Evolutionary conservation across 192 early-diverging fungal species (phyloP).

Genomic region (Glomus cerebriforme): DNA sequence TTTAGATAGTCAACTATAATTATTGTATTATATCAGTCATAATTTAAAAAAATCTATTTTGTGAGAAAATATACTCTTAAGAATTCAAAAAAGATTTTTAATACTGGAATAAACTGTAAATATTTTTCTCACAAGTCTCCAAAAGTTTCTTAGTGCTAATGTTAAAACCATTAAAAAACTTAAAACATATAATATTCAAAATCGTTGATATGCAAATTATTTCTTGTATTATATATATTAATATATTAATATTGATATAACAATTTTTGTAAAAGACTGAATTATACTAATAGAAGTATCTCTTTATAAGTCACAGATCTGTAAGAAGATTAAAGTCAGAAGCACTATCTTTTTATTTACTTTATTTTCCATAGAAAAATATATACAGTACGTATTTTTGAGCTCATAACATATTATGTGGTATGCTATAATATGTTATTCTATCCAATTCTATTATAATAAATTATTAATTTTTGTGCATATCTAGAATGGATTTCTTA

Average conservation of each 20-base stretch:
- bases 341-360: constrained; percentile 26
- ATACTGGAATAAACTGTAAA: constrained; percentile 7
- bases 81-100: constrained; percentile 12
- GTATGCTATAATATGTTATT: constrained; percentile 27
- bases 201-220: constrained; percentile 28
- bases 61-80: too few species aligned
- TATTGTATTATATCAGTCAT: too few species aligned
- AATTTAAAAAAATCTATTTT: too few species aligned
- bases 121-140: constrained; percentile 17
- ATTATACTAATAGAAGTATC: constrained; percentile 30
- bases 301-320: constrained; percentile 23
- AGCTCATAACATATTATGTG: constrained; percentile 12
- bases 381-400: constrained; percentile 29
- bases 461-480: constrained; percentile 30
- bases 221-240: constrained; percentile 12
- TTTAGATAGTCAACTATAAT: too few species aligned
- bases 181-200: constrained; percentile 28
- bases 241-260: constrained; percentile 24
- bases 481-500: constrained; percentile 19
- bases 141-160: constrained; percentile 21
- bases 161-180: constrained; percentile 18
- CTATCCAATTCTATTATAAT: constrained; percentile 9
- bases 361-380: constrained; percentile 21
- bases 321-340: constrained; percentile 25
- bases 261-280: constrained; percentile 30